Percentiles rank a stretch among this genome's conserved stretches.
Evolutionary conservation across 306 rosid genomes (phyloP).

Genomic region (Sphenostylis stenocarpa): DNA sequence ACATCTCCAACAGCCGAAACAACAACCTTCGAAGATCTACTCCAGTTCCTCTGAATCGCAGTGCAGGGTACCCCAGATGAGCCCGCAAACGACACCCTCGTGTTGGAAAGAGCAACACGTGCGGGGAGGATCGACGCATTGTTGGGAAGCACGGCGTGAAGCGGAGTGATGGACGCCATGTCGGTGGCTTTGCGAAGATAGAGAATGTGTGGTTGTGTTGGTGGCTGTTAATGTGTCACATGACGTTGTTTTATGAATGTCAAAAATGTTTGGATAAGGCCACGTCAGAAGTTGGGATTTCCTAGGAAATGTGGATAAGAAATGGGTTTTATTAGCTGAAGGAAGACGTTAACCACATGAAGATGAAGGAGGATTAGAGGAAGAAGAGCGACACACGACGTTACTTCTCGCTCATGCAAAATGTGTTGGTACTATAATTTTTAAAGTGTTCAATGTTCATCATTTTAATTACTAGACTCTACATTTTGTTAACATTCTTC

Average conservation of each 20-base stretch:
- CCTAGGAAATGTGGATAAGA: slow-evolving; percentile 32
- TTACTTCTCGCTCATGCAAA: no score
- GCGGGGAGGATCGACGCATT: slow-evolving; percentile 7
- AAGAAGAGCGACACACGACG: no score
- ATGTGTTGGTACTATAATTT: no score
- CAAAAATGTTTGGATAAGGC: slow-evolving; percentile 58
- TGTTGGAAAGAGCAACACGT: neutral
- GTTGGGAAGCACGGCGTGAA: slow-evolving; percentile 41
- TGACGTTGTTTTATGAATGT: neutral
- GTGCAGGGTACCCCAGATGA: slow-evolving; percentile 26
- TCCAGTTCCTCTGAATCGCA: slow-evolving; percentile 30
- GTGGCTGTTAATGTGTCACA: slow-evolving; percentile 35
- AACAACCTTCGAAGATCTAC: slow-evolving; percentile 40
- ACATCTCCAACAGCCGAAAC: slow-evolving; percentile 88
- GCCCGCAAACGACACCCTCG: slow-evolving; percentile 12
- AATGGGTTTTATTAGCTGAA: neutral
- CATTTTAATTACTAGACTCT: no score
- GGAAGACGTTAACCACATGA: neutral
- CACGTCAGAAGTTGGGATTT: slow-evolving; percentile 48
- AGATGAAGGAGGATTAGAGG: neutral
- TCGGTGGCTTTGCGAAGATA: neutral
- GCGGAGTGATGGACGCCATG: slow-evolving; percentile 56
- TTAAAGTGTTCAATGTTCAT: neutral
- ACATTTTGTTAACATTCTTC: no score
- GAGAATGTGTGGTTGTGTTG: no score